These are phyloP conservation scores for Carex kokanica DNA, from an alignment of 176 grass and related monocot species.

Conservation along the genomic window DNA sequence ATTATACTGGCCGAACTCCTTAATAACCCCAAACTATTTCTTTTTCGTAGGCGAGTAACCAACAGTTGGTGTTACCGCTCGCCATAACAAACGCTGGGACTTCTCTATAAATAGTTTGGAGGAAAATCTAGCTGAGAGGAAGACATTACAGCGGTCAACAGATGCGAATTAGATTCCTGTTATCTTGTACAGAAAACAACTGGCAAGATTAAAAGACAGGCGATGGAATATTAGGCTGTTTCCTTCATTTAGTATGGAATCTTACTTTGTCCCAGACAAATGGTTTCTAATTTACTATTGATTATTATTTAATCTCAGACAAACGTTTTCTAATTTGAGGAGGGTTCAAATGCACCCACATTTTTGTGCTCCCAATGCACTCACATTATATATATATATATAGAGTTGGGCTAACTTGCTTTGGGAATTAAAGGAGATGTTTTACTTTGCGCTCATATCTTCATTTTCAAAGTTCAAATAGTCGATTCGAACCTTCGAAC, in stretches of 20 bases:
- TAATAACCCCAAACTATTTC: no score
- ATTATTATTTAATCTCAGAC: constrained; percentile 7
- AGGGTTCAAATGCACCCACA: no score
- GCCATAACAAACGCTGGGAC: background rate
- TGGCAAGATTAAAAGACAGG: constrained; percentile 7
- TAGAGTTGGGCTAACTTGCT: no score
- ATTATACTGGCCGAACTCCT: no score
- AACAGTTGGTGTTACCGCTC: background rate
- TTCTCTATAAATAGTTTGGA: background rate
- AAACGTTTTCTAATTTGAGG: background rate
- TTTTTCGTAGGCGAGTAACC: no score
- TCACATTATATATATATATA: no score
- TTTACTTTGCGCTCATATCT: no score
- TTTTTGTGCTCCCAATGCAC: no score
- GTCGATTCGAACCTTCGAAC: no score
- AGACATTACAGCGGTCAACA: background rate
- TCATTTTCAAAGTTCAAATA: no score
- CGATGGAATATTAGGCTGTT: constrained; percentile 3
- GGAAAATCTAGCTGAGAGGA: background rate
- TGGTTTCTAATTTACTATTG: constrained; percentile 1
- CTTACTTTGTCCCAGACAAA: background rate
- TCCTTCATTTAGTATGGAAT: background rate
- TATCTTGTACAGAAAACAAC: constrained; percentile 4
- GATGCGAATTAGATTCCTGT: constrained; percentile 5
- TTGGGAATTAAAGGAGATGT: no score